A percentile compares a stretch with the other conserved stretches of the same genome.
These are phyloP conservation scores for Cytospora piceae DNA, from an alignment of 2,329 filamentous ascomycete genomes.

Conservation along the genomic window DNA sequence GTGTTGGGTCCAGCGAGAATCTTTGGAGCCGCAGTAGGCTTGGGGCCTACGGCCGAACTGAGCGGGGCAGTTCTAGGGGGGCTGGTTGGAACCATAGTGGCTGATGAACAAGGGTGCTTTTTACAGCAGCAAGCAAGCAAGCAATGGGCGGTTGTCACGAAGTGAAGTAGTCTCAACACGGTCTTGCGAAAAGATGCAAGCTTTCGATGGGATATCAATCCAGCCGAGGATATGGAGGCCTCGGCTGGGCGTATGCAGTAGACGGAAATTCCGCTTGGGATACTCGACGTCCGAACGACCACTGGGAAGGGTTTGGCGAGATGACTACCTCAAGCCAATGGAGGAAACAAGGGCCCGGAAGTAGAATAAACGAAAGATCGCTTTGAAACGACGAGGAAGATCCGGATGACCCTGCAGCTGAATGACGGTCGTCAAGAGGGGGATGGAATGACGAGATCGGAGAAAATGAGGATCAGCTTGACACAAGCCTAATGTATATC, in stretches of 20 bases:
- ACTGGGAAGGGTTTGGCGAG: not conserved
- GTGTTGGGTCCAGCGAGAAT: not conserved
- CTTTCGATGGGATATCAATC: not conserved
- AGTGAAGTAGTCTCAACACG: not conserved
- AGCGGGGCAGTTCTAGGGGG: not conserved
- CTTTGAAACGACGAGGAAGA: not conserved
- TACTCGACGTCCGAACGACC: not conserved
- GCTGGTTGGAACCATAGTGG: not conserved
- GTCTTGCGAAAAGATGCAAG: not conserved
- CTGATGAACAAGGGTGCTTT: not conserved
- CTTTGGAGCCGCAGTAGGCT: not conserved
- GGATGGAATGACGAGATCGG: not conserved
- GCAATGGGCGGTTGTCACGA: not conserved
- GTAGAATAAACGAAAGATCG: not conserved
- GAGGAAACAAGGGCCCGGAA: not conserved
- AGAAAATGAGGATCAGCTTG: not conserved
- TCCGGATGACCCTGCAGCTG: not conserved
- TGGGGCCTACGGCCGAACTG: not conserved
- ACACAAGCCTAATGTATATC: not conserved
- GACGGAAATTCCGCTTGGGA: not conserved
- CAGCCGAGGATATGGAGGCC: not conserved
- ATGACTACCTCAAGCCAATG: constrained; percentile 27
- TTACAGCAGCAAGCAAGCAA: not conserved
- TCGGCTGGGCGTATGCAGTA: not conserved
- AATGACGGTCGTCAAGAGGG: not conserved